Percentiles rank a stretch among this genome's conserved stretches.
Evolutionary conservation across 345 rosid genomes (phyloP).

Genomic region (Aurinia saxatilis): DNA sequence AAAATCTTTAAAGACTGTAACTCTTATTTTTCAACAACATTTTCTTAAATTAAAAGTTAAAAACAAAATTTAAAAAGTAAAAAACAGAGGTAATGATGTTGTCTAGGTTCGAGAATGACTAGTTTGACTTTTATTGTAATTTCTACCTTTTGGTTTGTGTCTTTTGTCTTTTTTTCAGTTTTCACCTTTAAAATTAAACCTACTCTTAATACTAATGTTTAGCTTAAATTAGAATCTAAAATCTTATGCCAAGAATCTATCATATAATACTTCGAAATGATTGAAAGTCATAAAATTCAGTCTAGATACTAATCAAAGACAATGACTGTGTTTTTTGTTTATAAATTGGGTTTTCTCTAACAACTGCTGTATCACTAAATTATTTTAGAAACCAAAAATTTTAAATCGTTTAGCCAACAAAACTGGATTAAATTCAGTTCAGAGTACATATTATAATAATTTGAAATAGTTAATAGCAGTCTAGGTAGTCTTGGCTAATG

Average conservation of each 20-base stretch:
- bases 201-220: background rate
- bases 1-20: slow-evolving; percentile 19
- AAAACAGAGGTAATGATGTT: slow-evolving; percentile 27
- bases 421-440: background rate
- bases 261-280: too few species aligned
- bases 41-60: background rate
- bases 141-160: background rate
- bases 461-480: background rate
- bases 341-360: background rate
- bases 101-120: slow-evolving; percentile 27
- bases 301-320: background rate
- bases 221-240: background rate
- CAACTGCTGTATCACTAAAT: too few species aligned
- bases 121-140: slow-evolving; percentile 20
- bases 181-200: background rate
- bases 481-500: background rate
- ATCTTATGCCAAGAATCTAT: too few species aligned
- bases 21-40: slow-evolving; percentile 6
- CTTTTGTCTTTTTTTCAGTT: background rate
- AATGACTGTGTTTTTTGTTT: background rate
- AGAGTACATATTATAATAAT: background rate
- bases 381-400: too few species aligned
- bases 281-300: background rate
- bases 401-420: too few species aligned
- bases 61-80: too few species aligned